Percentiles rank a stretch among this genome's conserved stretches.
Conservation (phyloP, 1,139 yeast species). For the Blastobotrys arbuscula region DNA sequence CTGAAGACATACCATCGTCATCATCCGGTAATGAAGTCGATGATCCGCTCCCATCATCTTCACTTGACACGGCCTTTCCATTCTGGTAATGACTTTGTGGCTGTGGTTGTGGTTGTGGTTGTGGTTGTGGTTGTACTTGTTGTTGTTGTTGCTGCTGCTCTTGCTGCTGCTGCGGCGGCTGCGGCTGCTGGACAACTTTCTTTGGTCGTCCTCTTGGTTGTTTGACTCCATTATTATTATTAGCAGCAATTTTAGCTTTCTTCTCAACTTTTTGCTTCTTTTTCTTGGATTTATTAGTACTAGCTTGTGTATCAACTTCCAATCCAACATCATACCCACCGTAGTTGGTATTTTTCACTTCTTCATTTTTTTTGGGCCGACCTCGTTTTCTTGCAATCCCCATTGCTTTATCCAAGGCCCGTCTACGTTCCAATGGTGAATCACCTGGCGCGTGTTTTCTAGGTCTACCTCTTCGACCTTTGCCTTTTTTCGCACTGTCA, state of each 20-base stretch:
- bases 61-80: too few species aligned
- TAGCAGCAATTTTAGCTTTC: too few species aligned
- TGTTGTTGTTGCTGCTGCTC: background rate
- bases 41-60: background rate
- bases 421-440: slow-evolving; percentile 10
- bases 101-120: background rate
- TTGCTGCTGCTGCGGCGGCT: background rate
- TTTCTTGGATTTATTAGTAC: background rate
- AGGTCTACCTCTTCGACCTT: slow-evolving; percentile 16
- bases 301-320: background rate
- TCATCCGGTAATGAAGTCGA: background rate
- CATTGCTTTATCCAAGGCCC: slow-evolving; percentile 1
- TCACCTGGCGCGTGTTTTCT: slow-evolving; percentile 15
- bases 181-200: too few species aligned
- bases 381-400: slow-evolving; percentile 15
- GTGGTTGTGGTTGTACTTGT: background rate
- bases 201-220: background rate
- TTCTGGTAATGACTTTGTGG: background rate
- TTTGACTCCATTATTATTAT: background rate
- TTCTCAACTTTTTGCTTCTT: background rate
- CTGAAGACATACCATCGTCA: background rate
- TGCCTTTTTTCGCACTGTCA: background rate
- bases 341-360: background rate
- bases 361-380: slow-evolving; percentile 13
- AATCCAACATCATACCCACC: background rate